Percentiles rank a stretch among this genome's conserved stretches.
These are phyloP conservation scores for Bipolaris sorokiniana DNA, from an alignment of 2,329 filamentous ascomycete genomes.

Conservation along the genomic window DNA sequence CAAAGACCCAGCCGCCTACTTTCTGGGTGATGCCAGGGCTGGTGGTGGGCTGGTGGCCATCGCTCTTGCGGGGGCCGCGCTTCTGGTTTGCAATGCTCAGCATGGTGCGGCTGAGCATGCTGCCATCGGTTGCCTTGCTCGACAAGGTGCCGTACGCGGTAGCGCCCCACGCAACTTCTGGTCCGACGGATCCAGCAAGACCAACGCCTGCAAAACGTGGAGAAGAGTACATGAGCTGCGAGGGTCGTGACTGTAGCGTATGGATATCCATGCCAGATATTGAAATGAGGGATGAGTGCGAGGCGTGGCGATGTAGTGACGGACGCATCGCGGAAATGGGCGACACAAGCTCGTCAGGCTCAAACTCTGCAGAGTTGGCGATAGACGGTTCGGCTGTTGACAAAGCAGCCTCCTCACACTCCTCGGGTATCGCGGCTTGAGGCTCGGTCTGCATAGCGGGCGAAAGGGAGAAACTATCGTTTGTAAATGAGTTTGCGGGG, in stretches of 20 bases:
- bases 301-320: slow-evolving; percentile 68
- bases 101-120: slow-evolving; percentile 61
- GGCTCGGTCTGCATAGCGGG: slow-evolving; percentile 28
- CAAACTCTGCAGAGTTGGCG: slow-evolving; percentile 34
- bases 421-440: slow-evolving; percentile 46
- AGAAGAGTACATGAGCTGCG: slow-evolving; percentile 68
- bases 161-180: slow-evolving; percentile 52
- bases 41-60: slow-evolving; percentile 24
- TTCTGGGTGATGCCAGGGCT: slow-evolving; percentile 55
- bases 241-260: slow-evolving; percentile 75
- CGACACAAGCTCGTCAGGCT: slow-evolving; percentile 40
- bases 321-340: slow-evolving; percentile 45
- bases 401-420: slow-evolving; percentile 37
- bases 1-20: slow-evolving; percentile 70
- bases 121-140: slow-evolving; percentile 58
- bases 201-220: slow-evolving; percentile 58
- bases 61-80: slow-evolving; percentile 29
- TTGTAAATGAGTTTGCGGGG: slow-evolving; percentile 39
- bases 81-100: slow-evolving; percentile 39
- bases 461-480: slow-evolving; percentile 40
- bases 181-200: slow-evolving; percentile 52
- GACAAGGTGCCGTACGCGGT: slow-evolving; percentile 59
- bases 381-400: slow-evolving; percentile 20
- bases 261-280: slow-evolving; percentile 89
- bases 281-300: slow-evolving; percentile 89